These are phyloP conservation scores for Astrocystis sublimbata DNA, from an alignment of 495 filamentous ascomycete genomes.

Conservation along the genomic window DNA sequence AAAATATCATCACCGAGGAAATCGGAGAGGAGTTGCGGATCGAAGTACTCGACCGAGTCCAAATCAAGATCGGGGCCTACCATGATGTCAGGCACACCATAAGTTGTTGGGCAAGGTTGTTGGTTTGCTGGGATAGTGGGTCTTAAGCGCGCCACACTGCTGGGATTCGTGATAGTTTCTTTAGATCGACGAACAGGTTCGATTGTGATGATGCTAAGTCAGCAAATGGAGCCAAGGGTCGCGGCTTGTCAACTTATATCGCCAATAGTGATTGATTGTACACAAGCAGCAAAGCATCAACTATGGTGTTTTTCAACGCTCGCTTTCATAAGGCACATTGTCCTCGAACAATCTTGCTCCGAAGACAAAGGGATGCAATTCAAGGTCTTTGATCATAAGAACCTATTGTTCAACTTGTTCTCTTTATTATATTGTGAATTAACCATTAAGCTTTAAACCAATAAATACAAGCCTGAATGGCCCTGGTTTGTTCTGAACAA, in stretches of 20 bases:
- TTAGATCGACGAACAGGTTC: too few species aligned
- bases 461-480: too few species aligned
- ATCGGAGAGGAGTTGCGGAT: too few species aligned
- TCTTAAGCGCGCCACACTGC: slow-evolving; percentile 8
- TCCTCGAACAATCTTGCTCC: not conserved
- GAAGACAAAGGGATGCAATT: not conserved
- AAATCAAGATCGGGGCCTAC: not conserved
- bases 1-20: not conserved
- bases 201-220: too few species aligned
- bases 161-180: too few species aligned
- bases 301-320: not conserved
- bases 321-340: not conserved
- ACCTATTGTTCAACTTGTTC: not conserved
- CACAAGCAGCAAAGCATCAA: too few species aligned
- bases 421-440: not conserved
- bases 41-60: too few species aligned
- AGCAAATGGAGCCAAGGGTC: too few species aligned
- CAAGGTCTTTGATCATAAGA: not conserved
- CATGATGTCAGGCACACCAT: not conserved
- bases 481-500: too few species aligned
- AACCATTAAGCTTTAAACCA: too few species aligned
- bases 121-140: not conserved
- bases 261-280: too few species aligned
- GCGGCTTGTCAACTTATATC: too few species aligned
- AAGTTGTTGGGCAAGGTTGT: not conserved